phyloP scores from a whole-genome alignment of 768 basidiomycete species.

The Xerocomellus amylosporus region DNA sequence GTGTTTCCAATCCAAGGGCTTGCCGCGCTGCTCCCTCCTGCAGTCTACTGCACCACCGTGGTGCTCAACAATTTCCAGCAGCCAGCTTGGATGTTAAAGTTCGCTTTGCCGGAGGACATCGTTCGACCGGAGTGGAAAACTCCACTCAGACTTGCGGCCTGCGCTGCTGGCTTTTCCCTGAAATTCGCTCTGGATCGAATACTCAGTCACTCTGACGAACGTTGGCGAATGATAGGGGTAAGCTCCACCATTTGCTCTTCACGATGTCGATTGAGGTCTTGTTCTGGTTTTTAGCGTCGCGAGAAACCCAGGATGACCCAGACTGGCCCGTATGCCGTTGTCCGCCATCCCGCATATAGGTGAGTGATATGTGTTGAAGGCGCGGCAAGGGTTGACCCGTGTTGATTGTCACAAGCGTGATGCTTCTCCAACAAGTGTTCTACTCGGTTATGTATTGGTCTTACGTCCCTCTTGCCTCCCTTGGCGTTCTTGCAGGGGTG shows the following conservation, averaged over 20 bases:
- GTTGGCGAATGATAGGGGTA: constrained; percentile 35
- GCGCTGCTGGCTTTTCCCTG: constrained; percentile 22
- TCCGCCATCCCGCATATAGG: constrained; percentile 39
- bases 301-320: constrained; percentile 31
- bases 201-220: constrained; percentile 24
- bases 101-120: constrained; percentile 26
- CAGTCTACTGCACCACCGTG: constrained; percentile 28
- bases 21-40: constrained; percentile 24
- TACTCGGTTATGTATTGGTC: constrained; percentile 34
- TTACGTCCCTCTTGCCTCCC: constrained; percentile 32
- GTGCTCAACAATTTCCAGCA: constrained; percentile 31
- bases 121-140: constrained; percentile 23
- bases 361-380: constrained; percentile 12
- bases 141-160: constrained; percentile 28
- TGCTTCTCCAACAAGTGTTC: constrained; percentile 25
- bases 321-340: constrained; percentile 35
- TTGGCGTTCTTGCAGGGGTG: constrained; percentile 22
- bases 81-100: constrained; percentile 34
- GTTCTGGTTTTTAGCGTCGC: constrained; percentile 18
- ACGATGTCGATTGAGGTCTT: background rate
- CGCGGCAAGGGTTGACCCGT: background rate
- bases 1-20: constrained; percentile 28
- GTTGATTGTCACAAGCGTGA: constrained; percentile 8
- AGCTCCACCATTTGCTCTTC: background rate
- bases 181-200: constrained; percentile 12